Conservation (phyloP, 495 filamentous ascomycete genomes). For the Evansstolkia leycettana region DNA sequence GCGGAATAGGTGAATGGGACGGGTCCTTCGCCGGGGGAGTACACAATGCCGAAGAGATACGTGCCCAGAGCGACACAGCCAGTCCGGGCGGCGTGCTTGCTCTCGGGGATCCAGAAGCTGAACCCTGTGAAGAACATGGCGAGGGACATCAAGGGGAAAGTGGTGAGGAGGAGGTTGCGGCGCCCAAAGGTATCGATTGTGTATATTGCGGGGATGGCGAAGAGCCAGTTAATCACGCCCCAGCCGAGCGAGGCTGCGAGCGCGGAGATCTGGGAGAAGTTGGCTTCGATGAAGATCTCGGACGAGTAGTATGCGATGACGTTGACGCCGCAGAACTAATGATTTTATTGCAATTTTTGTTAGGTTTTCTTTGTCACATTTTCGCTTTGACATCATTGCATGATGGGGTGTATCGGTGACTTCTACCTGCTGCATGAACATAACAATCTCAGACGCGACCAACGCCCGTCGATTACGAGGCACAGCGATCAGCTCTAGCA, state of each 20-base stretch:
- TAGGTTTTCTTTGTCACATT: conserved; percentile 14
- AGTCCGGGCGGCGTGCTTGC: conserved; percentile 30
- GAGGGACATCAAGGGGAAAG: conserved; percentile 65
- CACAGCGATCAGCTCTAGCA: conserved; percentile 59
- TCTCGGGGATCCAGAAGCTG: conserved; percentile 57
- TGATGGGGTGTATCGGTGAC: conserved; percentile 6
- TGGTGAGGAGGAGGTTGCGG: conserved; percentile 62
- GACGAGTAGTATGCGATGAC: conserved; percentile 46
- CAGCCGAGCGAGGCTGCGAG: conserved; percentile 60
- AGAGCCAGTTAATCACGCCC: conserved; percentile 70
- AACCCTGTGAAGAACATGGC: conserved; percentile 71
- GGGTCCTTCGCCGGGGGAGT: conserved; percentile 70
- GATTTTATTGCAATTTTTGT: too few relatives aligned
- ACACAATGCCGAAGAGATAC: conserved; percentile 63
- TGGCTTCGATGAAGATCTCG: conserved; percentile 38
- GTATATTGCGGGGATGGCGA: conserved; percentile 65
- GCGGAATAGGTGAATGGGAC: conserved; percentile 79
- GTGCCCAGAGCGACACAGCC: conserved; percentile 56
- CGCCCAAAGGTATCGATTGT: conserved; percentile 80
- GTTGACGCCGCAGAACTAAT: conserved; percentile 49
- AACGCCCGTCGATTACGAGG: conserved; percentile 71
- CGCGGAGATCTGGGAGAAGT: conserved; percentile 38
- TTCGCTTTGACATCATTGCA: too few relatives aligned
- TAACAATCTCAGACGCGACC: conserved; percentile 61
- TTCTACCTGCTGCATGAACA: conserved; percentile 85